Conservation (phyloP, 2,329 filamentous ascomycete genomes). For the Dothidotthia symphoricarpi region DNA sequence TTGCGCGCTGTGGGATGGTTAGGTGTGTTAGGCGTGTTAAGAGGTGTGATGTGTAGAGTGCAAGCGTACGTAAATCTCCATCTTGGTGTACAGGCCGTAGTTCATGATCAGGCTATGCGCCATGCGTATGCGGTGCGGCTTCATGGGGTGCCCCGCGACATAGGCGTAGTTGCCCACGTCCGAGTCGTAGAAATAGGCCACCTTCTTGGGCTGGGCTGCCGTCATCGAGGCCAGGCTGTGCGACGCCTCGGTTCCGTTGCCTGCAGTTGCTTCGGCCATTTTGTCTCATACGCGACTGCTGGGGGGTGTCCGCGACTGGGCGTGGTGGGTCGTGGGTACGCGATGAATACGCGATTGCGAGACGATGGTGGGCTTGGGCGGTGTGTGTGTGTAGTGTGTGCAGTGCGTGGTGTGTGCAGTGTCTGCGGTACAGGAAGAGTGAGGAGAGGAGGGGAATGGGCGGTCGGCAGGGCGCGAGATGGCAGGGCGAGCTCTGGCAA, state of each 20-base stretch:
- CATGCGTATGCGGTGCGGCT: constrained; percentile 67
- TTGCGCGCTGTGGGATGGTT: constrained; percentile 38
- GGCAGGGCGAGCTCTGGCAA: too few relatives aligned
- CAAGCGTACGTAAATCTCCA: constrained; percentile 69
- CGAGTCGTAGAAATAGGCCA: constrained; percentile 97
- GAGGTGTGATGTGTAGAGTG: too few relatives aligned
- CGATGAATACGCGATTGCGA: too few relatives aligned
- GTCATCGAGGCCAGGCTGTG: constrained; percentile 21
- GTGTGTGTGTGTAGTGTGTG: too few relatives aligned
- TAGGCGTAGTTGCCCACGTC: constrained; percentile 99
- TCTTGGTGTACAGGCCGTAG: constrained; percentile 70
- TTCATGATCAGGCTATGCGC: constrained; percentile 67
- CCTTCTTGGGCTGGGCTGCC: constrained; percentile 61
- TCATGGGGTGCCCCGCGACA: constrained; percentile 69
- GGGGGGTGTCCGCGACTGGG: constrained; percentile 3
- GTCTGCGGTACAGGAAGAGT: too few relatives aligned
- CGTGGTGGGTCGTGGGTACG: constrained; percentile 16
- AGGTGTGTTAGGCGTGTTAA: neutral
- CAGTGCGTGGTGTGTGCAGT: too few relatives aligned
- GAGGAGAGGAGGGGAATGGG: too few relatives aligned
- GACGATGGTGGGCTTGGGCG: too few relatives aligned
- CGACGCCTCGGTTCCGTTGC: too few relatives aligned
- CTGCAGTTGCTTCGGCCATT: constrained; percentile 9
- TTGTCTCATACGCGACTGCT: too few relatives aligned
- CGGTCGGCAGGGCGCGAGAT: too few relatives aligned